Evolutionary conservation across 306 rosid genomes (phyloP), one percentile per base, ranked within the genome.

Genomic region (Trichosanthes truncata): DNA sequence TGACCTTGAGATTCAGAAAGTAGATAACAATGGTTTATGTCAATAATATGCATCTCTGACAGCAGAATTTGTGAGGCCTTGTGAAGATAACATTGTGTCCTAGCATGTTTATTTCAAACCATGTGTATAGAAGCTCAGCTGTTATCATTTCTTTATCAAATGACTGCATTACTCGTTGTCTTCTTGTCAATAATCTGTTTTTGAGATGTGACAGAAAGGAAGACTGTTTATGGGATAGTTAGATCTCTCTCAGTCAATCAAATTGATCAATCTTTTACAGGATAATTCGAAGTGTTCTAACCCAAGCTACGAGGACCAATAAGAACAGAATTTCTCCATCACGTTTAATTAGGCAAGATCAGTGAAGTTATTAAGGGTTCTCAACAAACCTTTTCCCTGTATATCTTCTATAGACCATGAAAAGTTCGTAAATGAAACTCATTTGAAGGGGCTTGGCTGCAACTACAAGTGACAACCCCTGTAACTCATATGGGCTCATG

Each of bases 11-110:
- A 23, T 71, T 45, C 36, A 71, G 81, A 21, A 43, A 43, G 35
- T 13, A 11, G 77, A 1, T 8, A 72, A 46, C 14, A 46, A 72
- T 25, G 55, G 77, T 72, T 69, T 69, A 6, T n/a, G 33, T 40
- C 35, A 69, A 69, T 21, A 69, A 69, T n/a, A 69, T 69, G 35
- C 53, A 72, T 21, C 59, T 41, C 77, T 72, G 31, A 72, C 57
- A 45, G 38, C 57, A 72, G 23, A 15, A 15, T 35, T 65, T 35
- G 77, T 45, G 36, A 71, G 38, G 13, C 53, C 7, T 41, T n/a
- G 9, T 71, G 38, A 71, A 45, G 36, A 25, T 71, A 45, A 45
- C 76, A 71, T 71, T 23, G 46, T 69, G 76, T 46, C 77, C 76
- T 43, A 72, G 77, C 57, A 72, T 45, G 36, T 48, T 73, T 23